Base-by-base conservation (phyloP, 305 asterid genomes). In the Coffea humblotiana region DNA sequence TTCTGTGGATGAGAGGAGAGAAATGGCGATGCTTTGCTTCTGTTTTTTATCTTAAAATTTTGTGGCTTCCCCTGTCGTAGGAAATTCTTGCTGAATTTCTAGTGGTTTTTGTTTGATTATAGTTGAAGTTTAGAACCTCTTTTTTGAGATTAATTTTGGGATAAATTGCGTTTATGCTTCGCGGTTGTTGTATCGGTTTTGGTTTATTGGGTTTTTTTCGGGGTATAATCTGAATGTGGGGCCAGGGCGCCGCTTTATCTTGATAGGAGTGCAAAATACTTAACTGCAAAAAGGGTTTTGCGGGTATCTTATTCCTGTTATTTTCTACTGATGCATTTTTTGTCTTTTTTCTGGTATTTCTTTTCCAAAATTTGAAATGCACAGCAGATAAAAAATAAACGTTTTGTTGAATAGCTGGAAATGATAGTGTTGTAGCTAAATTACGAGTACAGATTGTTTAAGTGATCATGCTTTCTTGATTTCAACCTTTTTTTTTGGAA, bases 131-230 rank as follows among this genome's bases (percentile, higher is more conserved):
- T 71, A 0, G 32, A 14, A 15, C 16, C 16, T 61, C 49, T 27
- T 15, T 29, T 60, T 48, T 0, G 14, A n/a, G 73, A 19, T 63
- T 45, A 64, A 61, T 37, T 32, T 8, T 49, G 47, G 61, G 61
- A 8, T 16, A 14, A 12, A 47, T 43, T 60, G 32, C 40, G 19
- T 52, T 21, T 74, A 60, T 27, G 70, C 18, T 27, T 64, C 11
- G 76, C 47, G 65, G 49, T 69, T 10, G 19, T 51, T 78, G 29
- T 78, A 75, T 69, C 81, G 29, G 49, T 68, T 79, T 79, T 54
- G 49, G 54, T 51, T 49, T n/a, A 51, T 75, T 84, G 66, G 77
- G 61, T 14, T 3, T 32, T 51, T 63, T 35, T 54, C 72, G 81
- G 70, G 75, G 45, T 76, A 4, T 54, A 66, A 76, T 5, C 16